Percentiles rank a stretch among this genome's conserved stretches.
Evolutionary conservation across 164 flowering plant genomes (phyloP).

Genomic region (Stephania japonica): DNA sequence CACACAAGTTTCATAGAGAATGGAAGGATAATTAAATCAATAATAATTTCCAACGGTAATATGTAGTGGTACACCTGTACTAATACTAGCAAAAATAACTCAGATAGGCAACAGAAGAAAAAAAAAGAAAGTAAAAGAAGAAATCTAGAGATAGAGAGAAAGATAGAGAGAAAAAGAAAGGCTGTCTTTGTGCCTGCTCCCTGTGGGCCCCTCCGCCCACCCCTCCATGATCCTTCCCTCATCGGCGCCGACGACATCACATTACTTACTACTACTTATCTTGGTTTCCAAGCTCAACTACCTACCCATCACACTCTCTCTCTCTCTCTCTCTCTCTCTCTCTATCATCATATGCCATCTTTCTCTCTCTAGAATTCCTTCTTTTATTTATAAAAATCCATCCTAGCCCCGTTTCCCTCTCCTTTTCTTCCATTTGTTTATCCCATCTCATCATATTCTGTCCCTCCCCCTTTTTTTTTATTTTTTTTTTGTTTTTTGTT

Average conservation of each 20-base stretch:
- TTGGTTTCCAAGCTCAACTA: neutral
- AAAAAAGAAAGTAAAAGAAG: neutral
- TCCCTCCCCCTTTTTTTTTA: neutral
- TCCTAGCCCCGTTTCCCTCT: neutral
- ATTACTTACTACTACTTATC: neutral
- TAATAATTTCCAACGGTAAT: too few species aligned
- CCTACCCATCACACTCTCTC: neutral
- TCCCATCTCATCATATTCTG: neutral
- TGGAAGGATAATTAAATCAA: too few species aligned
- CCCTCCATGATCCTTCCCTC: neutral
- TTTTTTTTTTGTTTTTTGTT: too few species aligned
- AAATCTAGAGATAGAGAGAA: neutral
- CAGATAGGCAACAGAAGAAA: too few species aligned
- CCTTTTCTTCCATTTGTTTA: neutral
- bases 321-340: neutral
- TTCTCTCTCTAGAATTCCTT: neutral
- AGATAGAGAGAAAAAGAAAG: neutral
- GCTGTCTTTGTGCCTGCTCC: conserved; percentile 1
- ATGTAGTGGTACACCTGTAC: too few species aligned
- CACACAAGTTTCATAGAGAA: too few species aligned
- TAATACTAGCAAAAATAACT: too few species aligned
- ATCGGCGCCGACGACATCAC: too few species aligned
- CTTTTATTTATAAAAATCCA: neutral
- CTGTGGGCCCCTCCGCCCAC: neutral
- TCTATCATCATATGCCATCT: too few species aligned